Base-by-base conservation (phyloP, 352 stramenopile genomes). In the Pythium myriotylum region DNA sequence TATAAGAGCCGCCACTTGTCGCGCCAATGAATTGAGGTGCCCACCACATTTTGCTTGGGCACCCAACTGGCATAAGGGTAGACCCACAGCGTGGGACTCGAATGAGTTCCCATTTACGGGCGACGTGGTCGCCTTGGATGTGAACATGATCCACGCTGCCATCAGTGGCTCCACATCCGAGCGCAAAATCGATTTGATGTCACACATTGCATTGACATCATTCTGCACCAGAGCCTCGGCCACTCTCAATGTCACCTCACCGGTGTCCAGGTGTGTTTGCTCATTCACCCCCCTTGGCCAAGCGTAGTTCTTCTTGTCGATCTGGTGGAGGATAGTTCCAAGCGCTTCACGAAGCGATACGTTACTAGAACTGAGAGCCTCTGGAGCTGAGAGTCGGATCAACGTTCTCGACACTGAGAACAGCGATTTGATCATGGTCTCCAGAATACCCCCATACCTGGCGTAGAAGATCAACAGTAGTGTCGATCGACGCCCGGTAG, bases 391-490 rank as follows among this genome's bases (percentile, higher is more conserved):
- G 39, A 54, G 42, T 33, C 37, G 27, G 45, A 72, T 52, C 20
- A 73, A 27, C 5, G 52, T 33, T 27, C 68, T 54, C 17, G 39
- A 61, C 19, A 77, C 62, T 2, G 26, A 48, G 23, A 56, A 12
- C 0, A 73, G 32, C 54, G 65, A 72, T 40, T 41, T 55, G 46
- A 26, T 37, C 58, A 84, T 43, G 26, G 37, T 24, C 29, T 70
- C 65, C 46, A 67, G 54, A 6, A 33, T 33, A 19, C 74, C 55
- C 13, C 72, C 69, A 47, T 79, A 84, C 19, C 72, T 63, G 22
- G 72, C 65, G 26, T 74, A 77, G 8, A 81, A 27, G 13, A 81
- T 65, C 22, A 84, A 41, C 12, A 62, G 41, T 17, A 83, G 29
- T 14, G 48, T 74, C 16, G 59, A 73, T 6, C 32, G 23, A 4